Conservation (phyloP, 2,329 filamentous ascomycete genomes). For the Pestalotiopsis sp. region DNA sequence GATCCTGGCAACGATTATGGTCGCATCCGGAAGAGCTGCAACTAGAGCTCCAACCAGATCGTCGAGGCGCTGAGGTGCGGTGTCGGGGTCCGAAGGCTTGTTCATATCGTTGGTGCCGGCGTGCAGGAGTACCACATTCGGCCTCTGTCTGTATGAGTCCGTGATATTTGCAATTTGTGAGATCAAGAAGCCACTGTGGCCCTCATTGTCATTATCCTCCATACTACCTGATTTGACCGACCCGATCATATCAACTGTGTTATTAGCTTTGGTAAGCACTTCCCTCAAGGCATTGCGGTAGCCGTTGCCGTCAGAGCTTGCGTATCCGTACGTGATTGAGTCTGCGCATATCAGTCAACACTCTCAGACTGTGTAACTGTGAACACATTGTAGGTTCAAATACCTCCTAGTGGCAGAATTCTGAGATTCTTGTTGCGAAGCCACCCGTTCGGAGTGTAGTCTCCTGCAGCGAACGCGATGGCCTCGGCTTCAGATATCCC, state of each 20-base stretch:
- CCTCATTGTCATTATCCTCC: neutral
- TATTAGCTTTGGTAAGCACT: neutral
- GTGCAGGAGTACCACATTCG: conserved; percentile 12
- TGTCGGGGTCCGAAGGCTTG: neutral
- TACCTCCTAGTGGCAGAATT: no score
- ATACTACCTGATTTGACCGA: neutral
- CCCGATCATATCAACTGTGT: neutral
- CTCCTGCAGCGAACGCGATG: no score
- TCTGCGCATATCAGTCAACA: neutral
- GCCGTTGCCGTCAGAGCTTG: neutral
- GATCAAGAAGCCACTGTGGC: neutral
- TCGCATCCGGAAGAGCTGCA: neutral
- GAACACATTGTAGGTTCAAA: no score
- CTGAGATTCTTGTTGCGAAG: no score
- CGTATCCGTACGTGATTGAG: neutral
- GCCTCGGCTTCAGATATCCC: no score
- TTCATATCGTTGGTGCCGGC: conserved; percentile 16
- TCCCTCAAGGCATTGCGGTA: neutral
- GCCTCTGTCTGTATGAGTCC: neutral
- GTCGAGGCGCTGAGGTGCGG: neutral
- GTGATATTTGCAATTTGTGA: neutral
- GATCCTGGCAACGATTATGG: neutral
- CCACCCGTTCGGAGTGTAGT: no score
- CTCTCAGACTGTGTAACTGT: no score
- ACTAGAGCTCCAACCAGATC: neutral